phyloP scores from a whole-genome alignment of 441 rosid species.

The Gossypium aridum region DNA sequence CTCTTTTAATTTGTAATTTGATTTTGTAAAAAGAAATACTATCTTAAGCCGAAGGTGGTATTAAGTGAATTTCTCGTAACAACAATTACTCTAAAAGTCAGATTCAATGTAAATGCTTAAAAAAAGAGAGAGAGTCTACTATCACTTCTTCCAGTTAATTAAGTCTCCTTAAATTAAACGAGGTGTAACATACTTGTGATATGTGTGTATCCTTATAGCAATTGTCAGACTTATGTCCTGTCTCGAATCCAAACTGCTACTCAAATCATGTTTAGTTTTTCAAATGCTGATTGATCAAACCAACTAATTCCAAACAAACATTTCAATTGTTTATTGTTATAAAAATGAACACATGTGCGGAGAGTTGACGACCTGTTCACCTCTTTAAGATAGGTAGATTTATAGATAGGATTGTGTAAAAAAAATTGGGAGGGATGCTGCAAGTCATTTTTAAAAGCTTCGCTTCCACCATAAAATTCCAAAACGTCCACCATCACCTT shows the following conservation, averaged over 20 bases:
- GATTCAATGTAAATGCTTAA: too few species aligned
- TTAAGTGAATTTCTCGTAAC: too few species aligned
- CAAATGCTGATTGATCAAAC: neutral
- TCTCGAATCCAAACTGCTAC: neutral
- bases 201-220: neutral
- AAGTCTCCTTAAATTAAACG: neutral
- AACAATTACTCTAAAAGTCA: too few species aligned
- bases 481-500: conserved; percentile 23
- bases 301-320: conserved; percentile 1
- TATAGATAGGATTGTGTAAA: neutral
- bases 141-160: too few species aligned
- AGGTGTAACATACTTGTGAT: too few species aligned
- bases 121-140: too few species aligned
- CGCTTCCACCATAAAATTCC: conserved; percentile 26
- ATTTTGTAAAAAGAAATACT: too few species aligned
- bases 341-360: neutral
- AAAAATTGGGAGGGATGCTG: neutral
- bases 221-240: neutral
- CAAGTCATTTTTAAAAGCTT: neutral
- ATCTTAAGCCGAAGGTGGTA: too few species aligned
- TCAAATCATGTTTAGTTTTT: neutral
- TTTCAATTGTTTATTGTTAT: neutral
- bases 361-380: neutral
- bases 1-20: too few species aligned
- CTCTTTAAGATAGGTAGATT: neutral